Evolutionary conservation across 1,139 yeast genomes (phyloP), one percentile per base, ranked within the genome.

Genomic region (Yamadazyma dendronema): DNA sequence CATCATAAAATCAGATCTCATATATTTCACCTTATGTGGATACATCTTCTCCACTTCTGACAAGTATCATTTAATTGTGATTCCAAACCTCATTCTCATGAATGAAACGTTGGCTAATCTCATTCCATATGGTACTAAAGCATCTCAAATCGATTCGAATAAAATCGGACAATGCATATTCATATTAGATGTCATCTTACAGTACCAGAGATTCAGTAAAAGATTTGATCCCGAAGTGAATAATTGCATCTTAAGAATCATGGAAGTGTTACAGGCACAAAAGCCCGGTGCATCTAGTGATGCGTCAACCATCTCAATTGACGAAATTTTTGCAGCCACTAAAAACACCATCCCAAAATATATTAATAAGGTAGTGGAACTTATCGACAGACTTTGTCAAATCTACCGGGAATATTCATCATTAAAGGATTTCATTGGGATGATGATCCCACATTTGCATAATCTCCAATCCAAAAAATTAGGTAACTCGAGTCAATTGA

Each of bases 41-140:
- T 67, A 74, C 39, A 57, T 90, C 9, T 94, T 85, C 54, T 89
- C 98, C 1, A 87, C 97, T 1, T 92, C 98, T 0, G 99, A 94
- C 67, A 94, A 89, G 55, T 92, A 87, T 60, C 97, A 94, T 67
- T 72, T 88, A 45, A 84, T 92, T 13, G 90, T 83, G 4, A 89
- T 97, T 0, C 96, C 97, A 2, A 75, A 94, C 2, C 66, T 79
- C 27, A 74, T 92, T 28, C 60, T 88, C 31, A 79, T 89, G 68
- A 77, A 83, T 37, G 92, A 88, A 58, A 69, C 79, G 17, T 63
- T 90, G 37, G 49, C 61, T n/a, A 48, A 51, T 19, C 47, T 60
- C 15, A 47, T 53, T 22, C 56, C 58, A 31, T 47, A 51, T 17
- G 78, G 83, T 26, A 63, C 68, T 33, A 81, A 54, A 35, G n/a